Base-by-base conservation (phyloP, 495 filamentous ascomycete species). In the Podospora comata region DNA sequence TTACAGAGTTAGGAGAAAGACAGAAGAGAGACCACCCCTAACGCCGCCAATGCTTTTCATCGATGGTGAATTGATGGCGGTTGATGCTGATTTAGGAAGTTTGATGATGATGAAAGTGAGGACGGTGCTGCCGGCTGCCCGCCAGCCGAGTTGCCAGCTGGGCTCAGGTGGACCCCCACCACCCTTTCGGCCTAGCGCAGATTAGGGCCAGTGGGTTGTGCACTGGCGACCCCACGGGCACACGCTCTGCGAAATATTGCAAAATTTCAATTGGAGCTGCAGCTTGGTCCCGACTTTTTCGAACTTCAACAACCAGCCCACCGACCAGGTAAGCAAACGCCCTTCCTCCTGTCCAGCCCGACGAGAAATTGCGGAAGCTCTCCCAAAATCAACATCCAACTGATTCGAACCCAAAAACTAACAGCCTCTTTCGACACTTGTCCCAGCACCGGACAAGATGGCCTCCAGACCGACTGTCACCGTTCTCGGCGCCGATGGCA, bases 401-500 rank as follows among this genome's bases (percentile, higher is more conserved):
- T 64, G 9, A 28, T 61, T 11, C 39, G 15, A 18, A 48, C 9
- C 30, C 30, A 32, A 48, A 48, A 48, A 48, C 62, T 23, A 6
- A 66, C 68, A 66, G 62, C 44, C 69, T 48, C 39, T 32, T 32
- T 56, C 70, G 67, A 72, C 23, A 64, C 70, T 71, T 71, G 70
- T 71, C 65, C 71, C 68, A 66, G 71, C 62, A 67, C 60, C 66
- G 68, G 74, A 82, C 85, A 89, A 81, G 85, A 95, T 96, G 93
- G 91, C 93, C 84, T 92, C 90, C 79, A 87, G 94, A 84, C 95
- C 94, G 75, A 97, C 93, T 77, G 94, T 97, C 82, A 91, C 92
- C 79, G 92, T 99, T 83, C 87, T 96, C 85, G 86, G 87, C 79
- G 92, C 91, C 80, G 93, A 96, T 88, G 96, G 95, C 84, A 86